phyloP scores from a whole-genome alignment of 73 alveolate genomes.

The Paramecium tetraurelia region DNA sequence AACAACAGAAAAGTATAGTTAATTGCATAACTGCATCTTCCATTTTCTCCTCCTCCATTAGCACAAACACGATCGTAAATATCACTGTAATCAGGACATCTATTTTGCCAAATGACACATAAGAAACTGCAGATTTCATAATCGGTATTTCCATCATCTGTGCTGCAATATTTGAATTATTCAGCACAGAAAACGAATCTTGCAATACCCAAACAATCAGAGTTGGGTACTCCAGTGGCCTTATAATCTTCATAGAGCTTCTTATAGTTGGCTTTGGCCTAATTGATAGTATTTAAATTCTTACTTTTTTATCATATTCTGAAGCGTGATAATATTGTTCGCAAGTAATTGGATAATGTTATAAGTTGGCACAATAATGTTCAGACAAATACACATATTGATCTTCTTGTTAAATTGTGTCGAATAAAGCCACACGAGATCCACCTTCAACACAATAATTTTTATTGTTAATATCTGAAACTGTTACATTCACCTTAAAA shows the following conservation, averaged over 20 bases:
- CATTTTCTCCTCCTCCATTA: not conserved
- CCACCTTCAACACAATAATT: not conserved
- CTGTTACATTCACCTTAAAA: not conserved
- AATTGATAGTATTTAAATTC: not conserved
- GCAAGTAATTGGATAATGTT: not conserved
- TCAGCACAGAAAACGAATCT: slow-evolving; percentile 20
- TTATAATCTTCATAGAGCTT: not conserved
- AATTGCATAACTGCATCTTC: not conserved
- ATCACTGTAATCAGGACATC: slow-evolving; percentile 16
- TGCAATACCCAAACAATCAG: slow-evolving; percentile 38
- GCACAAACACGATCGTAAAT: not conserved
- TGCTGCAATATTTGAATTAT: slow-evolving; percentile 6
- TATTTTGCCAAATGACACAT: not conserved
- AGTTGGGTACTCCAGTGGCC: slow-evolving; percentile 3
- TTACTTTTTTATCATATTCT: not conserved
- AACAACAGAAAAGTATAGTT: not conserved
- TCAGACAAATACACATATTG: not conserved
- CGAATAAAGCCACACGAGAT: not conserved
- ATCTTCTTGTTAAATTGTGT: not conserved
- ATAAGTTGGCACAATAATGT: slow-evolving; percentile 6
- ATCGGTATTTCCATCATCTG: slow-evolving; percentile 4
- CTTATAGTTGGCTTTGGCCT: not conserved
- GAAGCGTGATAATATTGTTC: not conserved
- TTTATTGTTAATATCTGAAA: not conserved
- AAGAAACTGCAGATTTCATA: not conserved